Evolutionary conservation across 2,329 filamentous ascomycete genomes (phyloP), one percentile per base, ranked within the genome.

Genomic region (Sarocladium strictum): DNA sequence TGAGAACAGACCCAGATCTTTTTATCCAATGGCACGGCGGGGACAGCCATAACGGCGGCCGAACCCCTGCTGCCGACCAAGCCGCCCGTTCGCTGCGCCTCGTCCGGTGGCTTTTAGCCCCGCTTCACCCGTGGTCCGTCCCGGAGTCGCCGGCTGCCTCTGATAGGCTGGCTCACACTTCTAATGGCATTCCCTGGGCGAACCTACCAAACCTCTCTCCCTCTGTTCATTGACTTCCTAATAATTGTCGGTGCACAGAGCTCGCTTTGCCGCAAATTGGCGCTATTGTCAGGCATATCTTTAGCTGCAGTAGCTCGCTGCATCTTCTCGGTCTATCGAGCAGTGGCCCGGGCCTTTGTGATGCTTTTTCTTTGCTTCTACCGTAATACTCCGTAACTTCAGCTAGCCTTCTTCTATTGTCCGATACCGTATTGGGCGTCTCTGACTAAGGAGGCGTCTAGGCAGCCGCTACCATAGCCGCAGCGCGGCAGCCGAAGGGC

Each of bases 61-160:
- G 26, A 29, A 33, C 29, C 47, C 47, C 47, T 51, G 47, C 19
- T 9, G 14, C 27, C 24, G 47, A 32, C 47, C 47, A 26, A 51
- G 47, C 21, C 47, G 6, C 47, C 47, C 47, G 41, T 53, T 24
- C 23, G 58, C 65, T 67, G 65, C 65, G 65, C 65, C 65, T 65
- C 63, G 61, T 54, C 57, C 58, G 58, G 64, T 65, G 64, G 63
- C 64, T 65, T 60, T 61, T 55, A 49, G 55, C 43, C 56, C 56
- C 49, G 56, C 58, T 54, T 24, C 55, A 54, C 51, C n/a, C 55
- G 51, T 54, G 47, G 47, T 55, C 55, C 57, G 54, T 50, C 53
- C 55, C 57, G 57, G 57, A 55, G 55, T 56, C 55, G 33, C 57
- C 57, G 57, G 57, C 17, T n/a, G 17, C 29, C 3, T 35, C 27